Evolutionary conservation across 176 grass and related monocot genomes (phyloP).

Genomic region (Rhynchospora pubera): DNA sequence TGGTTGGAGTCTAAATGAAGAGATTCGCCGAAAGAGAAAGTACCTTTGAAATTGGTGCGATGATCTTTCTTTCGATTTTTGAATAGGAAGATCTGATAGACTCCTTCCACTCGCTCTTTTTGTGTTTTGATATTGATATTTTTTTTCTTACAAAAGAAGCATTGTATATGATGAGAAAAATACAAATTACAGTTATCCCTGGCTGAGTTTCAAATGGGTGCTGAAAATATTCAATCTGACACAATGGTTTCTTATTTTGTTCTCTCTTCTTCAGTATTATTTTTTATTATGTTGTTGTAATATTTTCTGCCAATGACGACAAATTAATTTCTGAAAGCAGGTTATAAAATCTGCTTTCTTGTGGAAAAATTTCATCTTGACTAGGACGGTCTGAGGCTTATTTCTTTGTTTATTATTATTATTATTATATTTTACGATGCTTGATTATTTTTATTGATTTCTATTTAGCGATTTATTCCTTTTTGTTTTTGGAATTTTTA

Average conservation of each 20-base stretch:
- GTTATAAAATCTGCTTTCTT: neutral
- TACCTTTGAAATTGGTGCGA: neutral
- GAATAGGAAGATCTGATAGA: conserved; percentile 22
- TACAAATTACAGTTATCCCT: conserved; percentile 16
- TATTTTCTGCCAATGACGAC: neutral
- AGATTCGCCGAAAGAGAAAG: conserved; percentile 17
- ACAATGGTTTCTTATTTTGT: neutral
- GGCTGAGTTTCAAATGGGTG: neutral
- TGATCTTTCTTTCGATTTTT: conserved; percentile 17
- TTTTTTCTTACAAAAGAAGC: neutral
- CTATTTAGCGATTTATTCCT: too few relatives aligned
- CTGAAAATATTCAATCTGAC: conserved; percentile 9
- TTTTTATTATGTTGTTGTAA: neutral
- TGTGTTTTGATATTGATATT: neutral
- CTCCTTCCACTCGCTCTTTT: neutral
- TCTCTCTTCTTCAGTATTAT: neutral
- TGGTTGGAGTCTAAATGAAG: neutral
- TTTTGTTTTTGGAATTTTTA: too few relatives aligned
- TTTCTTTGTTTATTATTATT: neutral
- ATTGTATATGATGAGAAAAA: conserved; percentile 18
- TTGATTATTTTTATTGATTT: neutral
- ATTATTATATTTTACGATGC: neutral
- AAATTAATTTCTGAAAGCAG: neutral
- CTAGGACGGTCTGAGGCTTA: conserved; percentile 19
- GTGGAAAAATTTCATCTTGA: conserved; percentile 8